Evolutionary conservation across 768 basidiomycete species (phyloP), one percentile per base, ranked within the genome.

Genomic region (Russula earlei): DNA sequence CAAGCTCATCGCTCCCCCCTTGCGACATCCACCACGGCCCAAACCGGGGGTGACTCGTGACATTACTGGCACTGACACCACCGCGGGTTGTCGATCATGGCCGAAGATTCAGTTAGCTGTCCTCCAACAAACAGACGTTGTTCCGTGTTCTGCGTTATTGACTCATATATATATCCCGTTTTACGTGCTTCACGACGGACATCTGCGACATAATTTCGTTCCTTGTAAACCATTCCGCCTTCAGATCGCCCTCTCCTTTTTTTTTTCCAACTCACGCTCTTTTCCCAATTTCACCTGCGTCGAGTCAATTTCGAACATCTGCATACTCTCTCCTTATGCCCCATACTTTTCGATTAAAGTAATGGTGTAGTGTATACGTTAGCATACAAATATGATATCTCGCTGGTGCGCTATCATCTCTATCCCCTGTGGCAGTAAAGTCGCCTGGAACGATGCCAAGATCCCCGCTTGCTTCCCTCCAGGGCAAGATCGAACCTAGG

Each of bases 291-390:
- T 29, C 38, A 52, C n/a, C 14, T 20, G 5, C 25, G 38, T 43
- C n/a, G 19, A 5, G 27, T 24, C 34, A 40, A 24, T 29, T 37
- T 15, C 31, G 52, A 47, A 44, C 52, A n/a, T 24, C 15, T 42
- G 17, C 20, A 27, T n/a, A 5, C 22, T 4, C 19, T 27, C 22
- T 52, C 44, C 22, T 25, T 29, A 19, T 17, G 27, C 20, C 24
- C 25, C 38, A 7, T 24, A 8, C 42, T 38, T 43, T 22, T 42
- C 20, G 27, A 37, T 53, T 33, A 43, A 25, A 14, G 31, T 34
- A 42, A 36, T 48, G 50, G n/a, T 56, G 47, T 54, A 54, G 45
- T 43, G 24, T 34, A 54, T 54, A 34, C 25, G 19, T 45, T 42
- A 40, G 2, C 6, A 17, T 45, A 37, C 25, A 46, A 19, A 40